Evolutionary conservation across 75 land plant species (phyloP).

Genomic region (Cunninghamia lanceolata): DNA sequence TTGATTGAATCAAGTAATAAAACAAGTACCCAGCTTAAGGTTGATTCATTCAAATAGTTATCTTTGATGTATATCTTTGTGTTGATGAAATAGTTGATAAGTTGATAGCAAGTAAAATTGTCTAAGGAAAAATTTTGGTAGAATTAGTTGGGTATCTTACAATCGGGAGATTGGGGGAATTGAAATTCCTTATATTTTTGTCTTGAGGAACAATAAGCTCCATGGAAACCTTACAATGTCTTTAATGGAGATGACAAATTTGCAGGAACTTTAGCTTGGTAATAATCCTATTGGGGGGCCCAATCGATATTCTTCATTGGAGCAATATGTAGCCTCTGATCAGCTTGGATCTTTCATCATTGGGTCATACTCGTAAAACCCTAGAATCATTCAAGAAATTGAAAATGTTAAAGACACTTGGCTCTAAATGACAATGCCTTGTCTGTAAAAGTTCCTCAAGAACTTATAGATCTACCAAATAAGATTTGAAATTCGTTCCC

Average conservation of each 20-base stretch:
- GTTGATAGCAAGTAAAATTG: too few species aligned
- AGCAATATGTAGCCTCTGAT: constrained; percentile 5
- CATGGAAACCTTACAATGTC: constrained; percentile 2
- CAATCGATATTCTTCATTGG: constrained; percentile 15
- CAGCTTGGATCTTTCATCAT: constrained; percentile 5
- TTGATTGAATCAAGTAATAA: too few species aligned
- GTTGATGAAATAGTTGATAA: too few species aligned
- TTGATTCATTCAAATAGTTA: too few species aligned
- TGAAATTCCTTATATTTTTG: constrained; percentile 11
- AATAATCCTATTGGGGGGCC: constrained; percentile 19
- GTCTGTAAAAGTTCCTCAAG: constrained; percentile 10
- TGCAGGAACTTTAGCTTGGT: constrained; percentile 18
- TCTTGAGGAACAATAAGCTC: constrained; percentile 10
- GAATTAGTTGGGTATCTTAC: too few species aligned
- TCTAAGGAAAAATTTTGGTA: too few species aligned
- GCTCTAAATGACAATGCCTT: constrained; percentile 13
- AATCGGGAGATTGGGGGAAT: not conserved
- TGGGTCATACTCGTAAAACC: not conserved
- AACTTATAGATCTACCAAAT: constrained; percentile 13
- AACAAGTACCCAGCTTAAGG: too few species aligned
- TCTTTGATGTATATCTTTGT: too few species aligned
- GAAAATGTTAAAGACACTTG: constrained; percentile 5
- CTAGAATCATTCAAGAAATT: constrained; percentile 4
- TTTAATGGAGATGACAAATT: not conserved
- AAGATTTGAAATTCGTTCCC: not conserved